A percentile compares a stretch with the other conserved stretches of the same genome.
These are phyloP conservation scores for Penicillium frequentans DNA, from an alignment of 2,329 filamentous ascomycete species.

Conservation along the genomic window DNA sequence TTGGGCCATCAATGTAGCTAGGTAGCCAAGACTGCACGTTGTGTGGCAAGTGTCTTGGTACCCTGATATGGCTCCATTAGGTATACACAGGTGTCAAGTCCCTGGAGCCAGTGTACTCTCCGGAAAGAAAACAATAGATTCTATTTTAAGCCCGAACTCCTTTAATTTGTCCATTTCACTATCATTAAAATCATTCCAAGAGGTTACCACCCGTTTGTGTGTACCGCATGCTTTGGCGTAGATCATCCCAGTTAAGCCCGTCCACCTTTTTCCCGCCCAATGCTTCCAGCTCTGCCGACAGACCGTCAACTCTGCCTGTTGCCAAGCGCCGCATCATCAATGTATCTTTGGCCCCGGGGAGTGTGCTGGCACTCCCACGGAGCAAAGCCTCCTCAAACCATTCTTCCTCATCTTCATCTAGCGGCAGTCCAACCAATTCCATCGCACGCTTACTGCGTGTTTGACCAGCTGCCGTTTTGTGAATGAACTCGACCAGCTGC, in stretches of 20 bases:
- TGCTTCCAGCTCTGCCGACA: constrained; percentile 35
- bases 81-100: too few relatives aligned
- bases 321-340: constrained; percentile 72
- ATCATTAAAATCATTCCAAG: constrained; percentile 10
- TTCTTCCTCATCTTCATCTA: constrained; percentile 67
- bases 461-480: constrained; percentile 44
- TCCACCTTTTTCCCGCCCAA: constrained; percentile 48
- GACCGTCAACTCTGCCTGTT: constrained; percentile 53
- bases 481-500: constrained; percentile 61
- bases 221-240: constrained; percentile 38
- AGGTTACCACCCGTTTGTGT: constrained; percentile 9
- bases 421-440: constrained; percentile 71
- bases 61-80: too few relatives aligned
- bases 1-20: too few relatives aligned
- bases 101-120: too few relatives aligned
- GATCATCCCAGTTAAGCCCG: constrained; percentile 54
- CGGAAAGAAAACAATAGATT: neutral
- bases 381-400: constrained; percentile 73
- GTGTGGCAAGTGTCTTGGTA: too few relatives aligned
- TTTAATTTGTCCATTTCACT: constrained; percentile 3
- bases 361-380: constrained; percentile 62
- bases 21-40: too few relatives aligned
- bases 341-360: constrained; percentile 69
- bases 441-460: constrained; percentile 57
- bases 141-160: constrained; percentile 11